Percentiles rank a stretch among this genome's conserved stretches.
These are phyloP conservation scores for Cyclotella sp. DNA, from an alignment of 108 stramenopile genomes.

Conservation along the genomic window DNA sequence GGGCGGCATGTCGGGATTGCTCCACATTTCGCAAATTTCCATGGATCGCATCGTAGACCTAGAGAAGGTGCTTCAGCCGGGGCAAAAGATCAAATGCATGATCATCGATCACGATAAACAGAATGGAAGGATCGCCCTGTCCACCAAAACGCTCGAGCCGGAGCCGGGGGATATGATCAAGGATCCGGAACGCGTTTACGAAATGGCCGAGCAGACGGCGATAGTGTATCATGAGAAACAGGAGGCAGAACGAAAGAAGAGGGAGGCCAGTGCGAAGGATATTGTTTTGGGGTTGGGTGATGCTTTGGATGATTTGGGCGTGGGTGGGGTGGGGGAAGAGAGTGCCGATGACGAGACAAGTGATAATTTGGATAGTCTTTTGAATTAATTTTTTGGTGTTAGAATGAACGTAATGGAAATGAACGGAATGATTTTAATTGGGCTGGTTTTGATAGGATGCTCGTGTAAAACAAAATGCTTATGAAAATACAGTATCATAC, in stretches of 20 bases:
- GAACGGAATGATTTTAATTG: too few relatives aligned
- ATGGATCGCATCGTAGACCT: slow-evolving; percentile 96
- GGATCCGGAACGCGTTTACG: slow-evolving; percentile 87
- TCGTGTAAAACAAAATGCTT: too few relatives aligned
- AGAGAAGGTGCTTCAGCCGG: slow-evolving; percentile 87
- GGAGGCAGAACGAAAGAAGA: slow-evolving; percentile 93
- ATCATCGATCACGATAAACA: slow-evolving; percentile 98
- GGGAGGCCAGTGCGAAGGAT: slow-evolving; percentile 92
- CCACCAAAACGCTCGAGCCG: slow-evolving; percentile 96
- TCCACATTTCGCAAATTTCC: slow-evolving; percentile 98
- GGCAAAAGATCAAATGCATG: slow-evolving; percentile 96
- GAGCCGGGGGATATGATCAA: slow-evolving; percentile 97
- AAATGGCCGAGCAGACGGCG: slow-evolving; percentile 91
- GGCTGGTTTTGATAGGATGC: too few relatives aligned
- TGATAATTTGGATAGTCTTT: slow-evolving; percentile 85
- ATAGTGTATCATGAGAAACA: slow-evolving; percentile 86
- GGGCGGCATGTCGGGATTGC: slow-evolving; percentile 94
- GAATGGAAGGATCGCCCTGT: slow-evolving; percentile 94
- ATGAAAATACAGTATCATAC: too few relatives aligned
- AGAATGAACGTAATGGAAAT: too few relatives aligned
- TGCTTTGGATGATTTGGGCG: slow-evolving; percentile 84
- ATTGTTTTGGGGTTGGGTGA: slow-evolving; percentile 94
- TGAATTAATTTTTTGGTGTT: too few relatives aligned
- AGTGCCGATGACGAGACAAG: slow-evolving; percentile 59
- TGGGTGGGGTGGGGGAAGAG: slow-evolving; percentile 51